Conservation (phyloP, 2,329 filamentous ascomycete genomes). For the Hymenoscyphus linearis region DNA sequence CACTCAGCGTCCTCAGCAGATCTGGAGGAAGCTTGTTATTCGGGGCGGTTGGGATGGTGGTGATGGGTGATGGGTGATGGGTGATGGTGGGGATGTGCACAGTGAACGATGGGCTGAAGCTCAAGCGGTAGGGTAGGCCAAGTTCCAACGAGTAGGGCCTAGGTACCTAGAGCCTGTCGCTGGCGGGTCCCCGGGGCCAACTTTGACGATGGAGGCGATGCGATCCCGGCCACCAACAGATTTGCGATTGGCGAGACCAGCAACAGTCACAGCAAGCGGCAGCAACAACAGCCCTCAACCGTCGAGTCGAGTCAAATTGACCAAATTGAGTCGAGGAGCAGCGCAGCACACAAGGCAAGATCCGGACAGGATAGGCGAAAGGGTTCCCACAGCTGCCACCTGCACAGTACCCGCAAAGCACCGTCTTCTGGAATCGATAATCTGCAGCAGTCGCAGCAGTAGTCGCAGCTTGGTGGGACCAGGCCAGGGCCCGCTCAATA, state of each 20-base stretch:
- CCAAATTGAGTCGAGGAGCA: too few relatives aligned
- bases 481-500: conserved; percentile 1
- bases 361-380: background rate
- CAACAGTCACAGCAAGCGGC: background rate
- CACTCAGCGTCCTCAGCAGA: background rate
- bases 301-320: too few relatives aligned
- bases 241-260: background rate
- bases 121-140: too few relatives aligned
- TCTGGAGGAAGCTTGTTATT: background rate
- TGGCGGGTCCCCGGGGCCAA: background rate
- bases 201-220: background rate
- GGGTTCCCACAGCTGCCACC: background rate
- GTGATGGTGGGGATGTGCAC: background rate
- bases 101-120: background rate
- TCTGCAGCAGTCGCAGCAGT: conserved; percentile 4
- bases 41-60: background rate
- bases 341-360: background rate
- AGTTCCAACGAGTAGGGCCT: too few relatives aligned
- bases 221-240: background rate
- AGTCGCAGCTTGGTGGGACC: background rate
- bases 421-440: conserved; percentile 1
- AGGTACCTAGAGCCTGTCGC: too few relatives aligned
- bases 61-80: background rate
- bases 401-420: background rate
- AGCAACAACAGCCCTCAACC: background rate